Evolutionary conservation across 2,329 filamentous ascomycete genomes (phyloP), one percentile per base, ranked within the genome.

Genomic region (Penicillium sp.): DNA sequence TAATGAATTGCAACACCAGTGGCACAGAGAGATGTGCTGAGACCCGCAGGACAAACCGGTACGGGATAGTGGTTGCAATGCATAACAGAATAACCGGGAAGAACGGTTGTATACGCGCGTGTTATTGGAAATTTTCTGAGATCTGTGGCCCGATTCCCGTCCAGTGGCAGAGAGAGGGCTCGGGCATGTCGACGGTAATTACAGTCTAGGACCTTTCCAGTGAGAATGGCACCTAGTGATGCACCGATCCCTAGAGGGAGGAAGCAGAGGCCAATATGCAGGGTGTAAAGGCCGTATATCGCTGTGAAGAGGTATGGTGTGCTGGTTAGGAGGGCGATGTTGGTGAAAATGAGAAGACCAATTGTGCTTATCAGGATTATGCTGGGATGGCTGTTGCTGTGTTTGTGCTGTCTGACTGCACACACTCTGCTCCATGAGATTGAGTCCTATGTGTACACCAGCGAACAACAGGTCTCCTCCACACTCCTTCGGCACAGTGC

Each of bases 51-150:
- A 69, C 66, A 74, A 75, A 78, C 44, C 73, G 75, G 31, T 74
- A 77, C 9, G 67, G 69, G 19, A 75, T 62, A 52, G 72, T 65
- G 15, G 70, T 62, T 15, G 63, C 66, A 5, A 70, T 67, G 17
- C 70, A 68, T 31, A 75, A 21, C 5, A 70, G 60, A 56, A 73
- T 67, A 6, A 68, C 51, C 7, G 70, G 67, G 45, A 73, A 67
- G 17, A 72, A 65, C 30, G 67, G 62, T 48, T 71, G 64, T 0
- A 77, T 66, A 2, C 75, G 70, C 41, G 71, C 67, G 11, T 64
- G 64, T 57, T 76, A 75, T 69, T 4, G 73, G 83, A 55, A 85
- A 85, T 26, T 76, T 68, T 7, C 73, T 73, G 21, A 84, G 72
- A 60, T 84, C 79, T 60, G 80, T 77, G 21, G 79, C 78, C 58